Conservation (phyloP, 1,139 yeast genomes). For the Saccharomyces uvarum region DNA sequence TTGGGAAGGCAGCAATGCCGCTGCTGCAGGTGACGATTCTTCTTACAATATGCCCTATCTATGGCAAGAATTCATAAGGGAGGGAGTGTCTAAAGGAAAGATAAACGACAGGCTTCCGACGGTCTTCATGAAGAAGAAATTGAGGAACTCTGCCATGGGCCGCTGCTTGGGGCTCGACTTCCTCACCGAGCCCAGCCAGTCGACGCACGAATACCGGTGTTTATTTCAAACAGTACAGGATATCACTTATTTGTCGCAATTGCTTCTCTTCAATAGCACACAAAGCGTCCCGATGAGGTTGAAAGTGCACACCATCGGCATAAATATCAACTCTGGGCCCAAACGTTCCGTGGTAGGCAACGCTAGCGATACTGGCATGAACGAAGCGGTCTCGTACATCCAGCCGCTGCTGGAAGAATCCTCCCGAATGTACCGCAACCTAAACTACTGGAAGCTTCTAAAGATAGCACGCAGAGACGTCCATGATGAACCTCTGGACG, state of each 20-base stretch:
- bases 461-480: constrained; percentile 17
- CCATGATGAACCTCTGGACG: constrained; percentile 4
- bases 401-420: constrained; percentile 22
- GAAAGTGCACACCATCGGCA: background rate
- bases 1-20: constrained; percentile 3
- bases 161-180: background rate
- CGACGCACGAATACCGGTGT: background rate
- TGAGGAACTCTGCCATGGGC: background rate
- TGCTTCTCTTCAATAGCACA: constrained; percentile 2
- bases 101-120: background rate
- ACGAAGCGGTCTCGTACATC: constrained; percentile 6
- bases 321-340: background rate
- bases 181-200: background rate
- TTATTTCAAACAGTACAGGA: background rate
- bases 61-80: constrained; percentile 3
- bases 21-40: background rate
- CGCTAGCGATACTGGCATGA: background rate
- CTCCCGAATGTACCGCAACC: constrained; percentile 15
- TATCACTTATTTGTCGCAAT: constrained; percentile 1
- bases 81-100: background rate
- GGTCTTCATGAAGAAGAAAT: background rate
- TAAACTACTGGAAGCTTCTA: constrained; percentile 23
- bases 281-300: background rate
- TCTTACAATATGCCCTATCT: background rate
- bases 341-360: background rate